Evolutionary conservation across 768 basidiomycete genomes (phyloP).

Genomic region (Kwoniella heveanensis): DNA sequence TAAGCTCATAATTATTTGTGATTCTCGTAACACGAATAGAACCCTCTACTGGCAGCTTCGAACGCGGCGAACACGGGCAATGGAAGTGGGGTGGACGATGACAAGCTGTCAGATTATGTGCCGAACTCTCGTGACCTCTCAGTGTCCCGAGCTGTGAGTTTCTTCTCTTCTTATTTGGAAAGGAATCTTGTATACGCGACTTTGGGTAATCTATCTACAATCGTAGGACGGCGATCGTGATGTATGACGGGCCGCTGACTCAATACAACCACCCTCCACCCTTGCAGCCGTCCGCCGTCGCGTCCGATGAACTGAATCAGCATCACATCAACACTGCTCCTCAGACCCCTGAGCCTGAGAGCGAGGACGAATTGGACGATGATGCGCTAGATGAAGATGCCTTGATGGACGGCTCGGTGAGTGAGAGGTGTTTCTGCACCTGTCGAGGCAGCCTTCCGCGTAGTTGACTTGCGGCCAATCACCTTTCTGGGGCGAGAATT

Average conservation of each 20-base stretch:
- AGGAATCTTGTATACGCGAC: background rate
- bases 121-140: constrained; percentile 84
- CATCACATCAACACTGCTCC: constrained; percentile 64
- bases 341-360: constrained; percentile 36
- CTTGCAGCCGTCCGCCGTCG: constrained; percentile 58
- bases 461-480: no score
- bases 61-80: constrained; percentile 24
- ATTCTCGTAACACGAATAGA: constrained; percentile 23
- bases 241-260: no score
- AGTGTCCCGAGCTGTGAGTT: constrained; percentile 66
- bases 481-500: no score
- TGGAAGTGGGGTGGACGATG: constrained; percentile 63
- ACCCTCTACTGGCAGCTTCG: constrained; percentile 45
- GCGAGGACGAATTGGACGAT: constrained; percentile 38
- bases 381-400: constrained; percentile 43
- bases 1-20: no score
- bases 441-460: no score
- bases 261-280: no score
- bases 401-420: constrained; percentile 23
- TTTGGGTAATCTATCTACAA: no score
- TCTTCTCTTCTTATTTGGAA: constrained; percentile 29
- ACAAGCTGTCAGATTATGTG: constrained; percentile 85
- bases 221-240: no score
- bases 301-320: constrained; percentile 65
- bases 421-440: background rate